These are phyloP conservation scores for Diddensiella transvaalensis DNA, from an alignment of 805 yeast species.

Conservation along the genomic window DNA sequence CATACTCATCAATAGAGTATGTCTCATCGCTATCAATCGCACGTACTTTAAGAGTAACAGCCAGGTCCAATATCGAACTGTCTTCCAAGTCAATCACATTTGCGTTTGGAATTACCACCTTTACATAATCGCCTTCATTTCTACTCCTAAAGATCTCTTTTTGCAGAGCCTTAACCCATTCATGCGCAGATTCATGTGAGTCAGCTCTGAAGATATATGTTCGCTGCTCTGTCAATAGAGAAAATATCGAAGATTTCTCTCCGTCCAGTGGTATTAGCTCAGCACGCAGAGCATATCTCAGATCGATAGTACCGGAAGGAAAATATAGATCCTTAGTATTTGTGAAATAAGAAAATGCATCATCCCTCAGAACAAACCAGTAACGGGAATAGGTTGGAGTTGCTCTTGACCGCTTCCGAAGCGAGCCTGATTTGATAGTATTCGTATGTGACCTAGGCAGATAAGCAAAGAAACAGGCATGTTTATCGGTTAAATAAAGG, in stretches of 20 bases:
- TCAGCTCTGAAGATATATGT: constrained; percentile 71
- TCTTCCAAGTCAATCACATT: constrained; percentile 62
- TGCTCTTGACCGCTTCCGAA: constrained; percentile 42
- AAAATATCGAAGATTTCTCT: constrained; percentile 37
- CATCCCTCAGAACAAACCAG: constrained; percentile 78
- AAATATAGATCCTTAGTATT: constrained; percentile 79
- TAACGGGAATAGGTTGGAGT: constrained; percentile 47
- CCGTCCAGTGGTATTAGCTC: constrained; percentile 40
- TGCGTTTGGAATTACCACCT: constrained; percentile 69
- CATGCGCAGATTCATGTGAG: constrained; percentile 63
- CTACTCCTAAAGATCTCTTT: constrained; percentile 73
- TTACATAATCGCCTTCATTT: constrained; percentile 67
- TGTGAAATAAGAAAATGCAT: constrained; percentile 63
- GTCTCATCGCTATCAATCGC: constrained; percentile 54
- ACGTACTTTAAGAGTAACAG: constrained; percentile 56
- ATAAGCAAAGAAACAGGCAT: constrained; percentile 71
- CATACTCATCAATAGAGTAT: constrained; percentile 62
- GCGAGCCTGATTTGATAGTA: constrained; percentile 47
- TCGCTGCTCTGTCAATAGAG: constrained; percentile 53
- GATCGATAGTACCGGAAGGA: constrained; percentile 72
- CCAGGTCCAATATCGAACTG: constrained; percentile 50
- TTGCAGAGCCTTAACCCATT: constrained; percentile 74
- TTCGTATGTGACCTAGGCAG: constrained; percentile 55
- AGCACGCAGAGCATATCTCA: constrained; percentile 58
- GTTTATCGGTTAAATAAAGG: constrained; percentile 61